Conservation (phyloP, 2,329 filamentous ascomycete genomes). For the Penicillium sp. region DNA sequence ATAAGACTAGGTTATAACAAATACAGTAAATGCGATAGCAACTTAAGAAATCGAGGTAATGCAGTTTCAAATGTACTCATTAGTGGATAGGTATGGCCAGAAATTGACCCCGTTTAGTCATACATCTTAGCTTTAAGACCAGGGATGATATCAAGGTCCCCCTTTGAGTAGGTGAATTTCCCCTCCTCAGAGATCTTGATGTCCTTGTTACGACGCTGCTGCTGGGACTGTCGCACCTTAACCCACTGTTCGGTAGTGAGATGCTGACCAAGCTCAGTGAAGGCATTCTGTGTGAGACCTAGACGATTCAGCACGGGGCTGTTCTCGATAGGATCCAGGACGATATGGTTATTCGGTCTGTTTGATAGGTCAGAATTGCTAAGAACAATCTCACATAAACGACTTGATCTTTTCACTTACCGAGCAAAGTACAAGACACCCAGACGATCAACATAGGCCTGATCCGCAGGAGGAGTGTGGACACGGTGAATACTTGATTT, state of each 20-base stretch:
- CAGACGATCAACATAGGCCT: conserved; percentile 46
- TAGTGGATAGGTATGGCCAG: neutral
- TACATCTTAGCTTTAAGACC: conserved; percentile 44
- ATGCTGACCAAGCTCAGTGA: conserved; percentile 43
- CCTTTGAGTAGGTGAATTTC: conserved; percentile 35
- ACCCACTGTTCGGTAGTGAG: conserved; percentile 45
- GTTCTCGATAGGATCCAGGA: conserved; percentile 39
- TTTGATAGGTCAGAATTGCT: neutral
- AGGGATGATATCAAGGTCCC: conserved; percentile 45
- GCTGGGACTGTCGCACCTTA: conserved; percentile 43
- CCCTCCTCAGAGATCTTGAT: conserved; percentile 39
- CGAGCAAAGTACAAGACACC: conserved; percentile 51
- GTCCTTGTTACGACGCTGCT: conserved; percentile 39
- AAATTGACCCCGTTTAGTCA: conserved; percentile 21
- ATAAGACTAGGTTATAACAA: too few species aligned
- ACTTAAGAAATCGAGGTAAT: neutral
- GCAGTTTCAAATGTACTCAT: neutral
- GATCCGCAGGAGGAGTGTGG: conserved; percentile 49
- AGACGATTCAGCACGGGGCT: conserved; percentile 40
- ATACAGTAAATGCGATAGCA: too few species aligned
- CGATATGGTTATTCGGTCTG: conserved; percentile 45
- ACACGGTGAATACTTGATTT: conserved; percentile 55
- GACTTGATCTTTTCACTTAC: conserved; percentile 9
- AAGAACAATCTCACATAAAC: neutral
- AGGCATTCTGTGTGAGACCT: conserved; percentile 39